These are phyloP conservation scores for Adansonia gregorii DNA, from an alignment of 441 rosid genomes.

Conservation along the genomic window DNA sequence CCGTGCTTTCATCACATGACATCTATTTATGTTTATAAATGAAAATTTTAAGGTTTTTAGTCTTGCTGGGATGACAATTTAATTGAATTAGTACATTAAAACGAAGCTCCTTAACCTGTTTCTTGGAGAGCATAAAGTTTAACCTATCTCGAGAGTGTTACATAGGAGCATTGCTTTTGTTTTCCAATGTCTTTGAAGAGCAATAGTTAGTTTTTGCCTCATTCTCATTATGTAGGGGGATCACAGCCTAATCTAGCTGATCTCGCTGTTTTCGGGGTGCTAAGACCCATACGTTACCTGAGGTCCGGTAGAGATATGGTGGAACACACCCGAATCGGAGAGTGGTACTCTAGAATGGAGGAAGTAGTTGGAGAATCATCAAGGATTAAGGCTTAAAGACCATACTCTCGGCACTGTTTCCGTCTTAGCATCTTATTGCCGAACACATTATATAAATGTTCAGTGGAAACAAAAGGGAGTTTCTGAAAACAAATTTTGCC, in stretches of 20 bases:
- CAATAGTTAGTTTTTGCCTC: background rate
- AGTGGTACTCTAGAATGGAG: constrained; percentile 56
- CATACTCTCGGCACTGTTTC: background rate
- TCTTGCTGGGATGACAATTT: background rate
- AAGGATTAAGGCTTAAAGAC: constrained; percentile 39
- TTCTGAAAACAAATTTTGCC: background rate
- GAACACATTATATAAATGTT: background rate
- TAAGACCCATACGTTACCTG: constrained; percentile 49
- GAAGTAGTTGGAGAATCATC: constrained; percentile 44
- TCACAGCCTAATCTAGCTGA: constrained; percentile 50
- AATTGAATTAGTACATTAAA: background rate
- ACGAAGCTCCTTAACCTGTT: background rate
- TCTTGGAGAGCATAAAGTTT: background rate
- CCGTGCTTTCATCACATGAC: background rate
- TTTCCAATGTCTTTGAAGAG: constrained; percentile 14
- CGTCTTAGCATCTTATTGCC: constrained; percentile 3
- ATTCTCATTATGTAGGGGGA: constrained; percentile 39
- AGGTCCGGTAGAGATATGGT: constrained; percentile 56
- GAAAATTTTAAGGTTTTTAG: background rate
- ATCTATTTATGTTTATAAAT: background rate
- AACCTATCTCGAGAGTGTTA: background rate
- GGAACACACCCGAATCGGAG: constrained; percentile 48
- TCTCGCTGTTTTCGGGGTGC: constrained; percentile 50
- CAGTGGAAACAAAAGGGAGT: background rate
- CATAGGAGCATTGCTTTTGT: background rate